These are phyloP conservation scores for Hanseniaspora guilliermondii DNA, from an alignment of 805 yeast genomes.

Conservation along the genomic window DNA sequence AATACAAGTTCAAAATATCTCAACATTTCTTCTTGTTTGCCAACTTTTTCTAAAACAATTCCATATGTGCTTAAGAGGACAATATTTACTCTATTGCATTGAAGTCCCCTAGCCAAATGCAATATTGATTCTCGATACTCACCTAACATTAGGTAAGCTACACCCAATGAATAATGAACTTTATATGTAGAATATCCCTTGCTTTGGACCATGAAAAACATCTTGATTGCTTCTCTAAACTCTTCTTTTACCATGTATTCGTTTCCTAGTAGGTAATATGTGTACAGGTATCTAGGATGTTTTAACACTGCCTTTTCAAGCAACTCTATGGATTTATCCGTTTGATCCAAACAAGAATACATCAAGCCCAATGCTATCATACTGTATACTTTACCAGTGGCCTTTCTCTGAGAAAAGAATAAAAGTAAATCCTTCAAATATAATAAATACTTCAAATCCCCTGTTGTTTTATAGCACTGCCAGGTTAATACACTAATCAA, in stretches of 20 bases:
- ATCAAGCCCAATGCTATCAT: slow-evolving; percentile 9
- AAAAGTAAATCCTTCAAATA: not conserved
- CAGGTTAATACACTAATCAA: not conserved
- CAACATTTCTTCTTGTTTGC: not conserved
- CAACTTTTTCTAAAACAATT: slow-evolving; percentile 20
- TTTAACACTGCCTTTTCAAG: not conserved
- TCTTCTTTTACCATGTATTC: slow-evolving; percentile 82
- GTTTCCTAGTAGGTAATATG: slow-evolving; percentile 87
- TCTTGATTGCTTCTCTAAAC: slow-evolving; percentile 73
- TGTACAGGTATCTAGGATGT: slow-evolving; percentile 34
- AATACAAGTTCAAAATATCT: slow-evolving; percentile 14
- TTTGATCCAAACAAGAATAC: slow-evolving; percentile 11
- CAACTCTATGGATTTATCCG: slow-evolving; percentile 1
- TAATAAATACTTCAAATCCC: slow-evolving; percentile 3
- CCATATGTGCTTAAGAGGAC: slow-evolving; percentile 26
- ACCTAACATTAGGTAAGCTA: slow-evolving; percentile 80
- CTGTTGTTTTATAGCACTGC: slow-evolving; percentile 12
- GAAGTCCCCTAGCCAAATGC: slow-evolving; percentile 13
- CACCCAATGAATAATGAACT: slow-evolving; percentile 91
- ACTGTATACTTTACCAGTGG: not conserved
- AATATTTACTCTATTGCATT: slow-evolving; percentile 17
- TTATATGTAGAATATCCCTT: slow-evolving; percentile 78
- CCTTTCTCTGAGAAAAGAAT: not conserved
- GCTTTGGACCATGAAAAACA: slow-evolving; percentile 66
- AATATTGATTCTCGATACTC: slow-evolving; percentile 42